Percentiles rank a stretch among this genome's conserved stretches.
phyloP scores from a whole-genome alignment of 345 rosid species.

The Aethionema arabicum region DNA sequence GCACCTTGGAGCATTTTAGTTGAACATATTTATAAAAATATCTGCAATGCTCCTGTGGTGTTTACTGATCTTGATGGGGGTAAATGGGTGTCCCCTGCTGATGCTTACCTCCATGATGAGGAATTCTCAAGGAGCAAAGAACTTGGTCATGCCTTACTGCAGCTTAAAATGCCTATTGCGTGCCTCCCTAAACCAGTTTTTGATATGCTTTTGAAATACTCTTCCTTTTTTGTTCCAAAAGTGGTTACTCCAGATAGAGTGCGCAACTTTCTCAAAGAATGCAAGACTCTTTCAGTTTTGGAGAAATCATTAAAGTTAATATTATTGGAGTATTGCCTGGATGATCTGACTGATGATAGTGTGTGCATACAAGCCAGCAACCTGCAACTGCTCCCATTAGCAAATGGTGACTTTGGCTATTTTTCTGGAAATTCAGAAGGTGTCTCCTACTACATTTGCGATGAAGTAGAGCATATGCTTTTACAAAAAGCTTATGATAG shows the following conservation, averaged over 20 bases:
- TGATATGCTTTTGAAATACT: conserved; percentile 67
- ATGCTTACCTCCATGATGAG: conserved; percentile 83
- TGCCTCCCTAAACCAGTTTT: conserved; percentile 66
- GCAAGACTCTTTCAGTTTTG: conserved; percentile 50
- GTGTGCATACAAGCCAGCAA: conserved; percentile 55
- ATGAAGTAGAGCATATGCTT: conserved; percentile 66
- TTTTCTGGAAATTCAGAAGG: conserved; percentile 57
- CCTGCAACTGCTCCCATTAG: conserved; percentile 79
- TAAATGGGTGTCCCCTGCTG: conserved; percentile 76
- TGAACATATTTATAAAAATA: conserved; percentile 66
- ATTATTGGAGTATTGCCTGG: conserved; percentile 89
- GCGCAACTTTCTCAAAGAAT: conserved; percentile 63
- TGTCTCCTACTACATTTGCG: conserved; percentile 65
- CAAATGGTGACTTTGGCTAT: conserved; percentile 75
- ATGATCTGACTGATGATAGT: conserved; percentile 79
- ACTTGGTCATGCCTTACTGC: conserved; percentile 71
- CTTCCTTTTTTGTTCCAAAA: conserved; percentile 59
- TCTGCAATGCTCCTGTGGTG: conserved; percentile 58
- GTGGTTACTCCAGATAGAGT: conserved; percentile 86
- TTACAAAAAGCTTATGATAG: conserved; percentile 64
- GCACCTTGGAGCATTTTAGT: conserved; percentile 94
- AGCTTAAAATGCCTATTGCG: conserved; percentile 82
- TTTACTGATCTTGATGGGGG: conserved; percentile 73
- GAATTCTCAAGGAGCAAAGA: conserved; percentile 66
- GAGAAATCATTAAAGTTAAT: conserved; percentile 62